Conservation (phyloP, 148 eudicot genomes). For the Fagopyrum homotropicum region DNA sequence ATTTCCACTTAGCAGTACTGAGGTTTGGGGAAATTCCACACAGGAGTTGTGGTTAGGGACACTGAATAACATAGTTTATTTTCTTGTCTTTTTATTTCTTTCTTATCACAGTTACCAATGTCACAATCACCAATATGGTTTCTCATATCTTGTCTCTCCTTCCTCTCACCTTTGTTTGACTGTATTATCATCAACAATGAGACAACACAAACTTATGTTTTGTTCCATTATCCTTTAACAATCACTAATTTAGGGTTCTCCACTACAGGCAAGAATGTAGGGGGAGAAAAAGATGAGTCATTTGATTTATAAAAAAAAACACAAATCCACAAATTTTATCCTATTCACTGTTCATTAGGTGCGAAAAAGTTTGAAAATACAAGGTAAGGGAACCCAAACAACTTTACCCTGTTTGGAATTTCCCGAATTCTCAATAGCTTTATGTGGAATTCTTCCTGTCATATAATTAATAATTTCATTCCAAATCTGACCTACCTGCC, state of each 20-base stretch:
- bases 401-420: neutral
- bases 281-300: neutral
- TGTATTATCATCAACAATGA: neutral
- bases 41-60: neutral
- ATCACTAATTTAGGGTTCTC: neutral
- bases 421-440: neutral
- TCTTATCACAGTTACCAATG: neutral
- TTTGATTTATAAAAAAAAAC: neutral
- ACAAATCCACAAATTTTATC: neutral
- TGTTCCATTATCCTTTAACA: neutral
- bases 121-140: neutral
- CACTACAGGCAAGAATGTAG: neutral
- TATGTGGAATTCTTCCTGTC: neutral
- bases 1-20: neutral
- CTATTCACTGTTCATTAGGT: neutral
- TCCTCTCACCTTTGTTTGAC: neutral
- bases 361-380: neutral
- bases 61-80: neutral
- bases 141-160: neutral
- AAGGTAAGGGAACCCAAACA: neutral
- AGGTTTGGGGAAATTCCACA: neutral
- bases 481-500: constrained; percentile 55
- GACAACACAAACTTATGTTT: neutral
- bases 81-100: neutral
- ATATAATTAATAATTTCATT: neutral